Percentiles rank a stretch among this genome's conserved stretches.
Conservation (phyloP, 2,329 filamentous ascomycete species). For the Periglandula ipomoeae region DNA sequence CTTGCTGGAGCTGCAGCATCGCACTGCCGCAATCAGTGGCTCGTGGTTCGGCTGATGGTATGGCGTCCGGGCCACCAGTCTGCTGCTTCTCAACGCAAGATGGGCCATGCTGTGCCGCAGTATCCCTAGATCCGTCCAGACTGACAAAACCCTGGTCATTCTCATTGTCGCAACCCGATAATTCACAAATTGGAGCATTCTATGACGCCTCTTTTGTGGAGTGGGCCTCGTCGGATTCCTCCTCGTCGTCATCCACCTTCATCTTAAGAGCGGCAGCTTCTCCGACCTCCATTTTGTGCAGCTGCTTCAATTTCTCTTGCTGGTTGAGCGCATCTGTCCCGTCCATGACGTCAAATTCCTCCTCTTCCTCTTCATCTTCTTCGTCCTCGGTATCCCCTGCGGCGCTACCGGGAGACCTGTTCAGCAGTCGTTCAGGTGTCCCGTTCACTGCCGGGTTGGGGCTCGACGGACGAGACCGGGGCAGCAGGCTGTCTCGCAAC, state of each 20-base stretch:
- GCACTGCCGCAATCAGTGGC: too few species aligned
- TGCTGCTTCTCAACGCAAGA: neutral
- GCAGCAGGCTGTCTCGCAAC: slow-evolving; percentile 25
- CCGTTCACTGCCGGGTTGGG: slow-evolving; percentile 11
- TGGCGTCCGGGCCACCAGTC: neutral
- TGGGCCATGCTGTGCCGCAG: neutral
- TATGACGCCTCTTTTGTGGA: slow-evolving; percentile 21
- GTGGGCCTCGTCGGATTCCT: slow-evolving; percentile 22
- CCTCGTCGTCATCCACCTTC: slow-evolving; percentile 30
- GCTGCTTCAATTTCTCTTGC: slow-evolving; percentile 39
- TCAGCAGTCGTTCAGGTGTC: slow-evolving; percentile 13
- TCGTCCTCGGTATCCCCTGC: slow-evolving; percentile 31
- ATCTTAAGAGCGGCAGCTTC: slow-evolving; percentile 43
- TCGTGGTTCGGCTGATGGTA: neutral
- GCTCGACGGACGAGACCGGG: slow-evolving; percentile 14
- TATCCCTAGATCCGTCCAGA: neutral
- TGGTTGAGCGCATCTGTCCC: slow-evolving; percentile 35
- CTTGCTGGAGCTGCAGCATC: too few species aligned
- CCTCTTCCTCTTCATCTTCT: slow-evolving; percentile 29
- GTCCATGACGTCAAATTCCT: slow-evolving; percentile 36
- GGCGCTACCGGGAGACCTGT: slow-evolving; percentile 23
- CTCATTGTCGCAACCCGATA: neutral
- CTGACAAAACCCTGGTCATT: neutral
- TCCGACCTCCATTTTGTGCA: slow-evolving; percentile 52
- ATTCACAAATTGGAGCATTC: slow-evolving; percentile 16